These are phyloP conservation scores for Candida silvicultrix DNA, from an alignment of 805 yeast species.

Conservation along the genomic window DNA sequence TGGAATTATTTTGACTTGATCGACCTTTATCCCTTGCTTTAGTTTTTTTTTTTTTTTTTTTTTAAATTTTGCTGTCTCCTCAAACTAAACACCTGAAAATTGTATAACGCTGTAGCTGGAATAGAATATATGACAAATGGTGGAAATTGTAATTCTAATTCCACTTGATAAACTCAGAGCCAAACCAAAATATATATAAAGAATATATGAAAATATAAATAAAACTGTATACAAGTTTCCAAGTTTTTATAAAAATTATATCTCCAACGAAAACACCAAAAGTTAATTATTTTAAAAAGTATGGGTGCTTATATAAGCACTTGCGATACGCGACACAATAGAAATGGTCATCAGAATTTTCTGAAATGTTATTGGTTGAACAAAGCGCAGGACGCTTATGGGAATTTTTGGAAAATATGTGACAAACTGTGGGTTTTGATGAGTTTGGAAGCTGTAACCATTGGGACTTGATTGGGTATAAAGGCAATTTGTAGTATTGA, in stretches of 20 bases:
- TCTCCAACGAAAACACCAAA: too few relatives aligned
- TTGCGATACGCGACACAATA: neutral
- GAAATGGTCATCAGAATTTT: constrained; percentile 1
- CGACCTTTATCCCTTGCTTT: neutral
- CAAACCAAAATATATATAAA: too few relatives aligned
- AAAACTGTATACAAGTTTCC: neutral
- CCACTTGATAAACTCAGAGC: too few relatives aligned
- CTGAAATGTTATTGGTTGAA: neutral
- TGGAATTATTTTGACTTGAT: neutral
- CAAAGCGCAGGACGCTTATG: too few relatives aligned
- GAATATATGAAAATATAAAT: too few relatives aligned
- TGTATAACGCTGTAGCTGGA: too few relatives aligned
- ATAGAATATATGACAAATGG: too few relatives aligned
- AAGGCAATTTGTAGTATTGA: too few relatives aligned
- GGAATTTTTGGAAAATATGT: neutral
- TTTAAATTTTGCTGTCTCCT: neutral
- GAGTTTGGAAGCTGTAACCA: neutral
- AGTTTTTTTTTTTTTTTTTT: too few relatives aligned
- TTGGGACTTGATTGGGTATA: neutral
- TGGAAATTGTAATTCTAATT: neutral
- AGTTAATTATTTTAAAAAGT: too few relatives aligned
- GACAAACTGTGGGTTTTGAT: neutral
- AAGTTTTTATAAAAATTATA: too few relatives aligned
- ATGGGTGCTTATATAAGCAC: neutral
- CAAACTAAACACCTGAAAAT: neutral